Percentiles rank a stretch among this genome's conserved stretches.
Conservation (phyloP, 129 eudicot genomes). For the Artemisia annua region DNA sequence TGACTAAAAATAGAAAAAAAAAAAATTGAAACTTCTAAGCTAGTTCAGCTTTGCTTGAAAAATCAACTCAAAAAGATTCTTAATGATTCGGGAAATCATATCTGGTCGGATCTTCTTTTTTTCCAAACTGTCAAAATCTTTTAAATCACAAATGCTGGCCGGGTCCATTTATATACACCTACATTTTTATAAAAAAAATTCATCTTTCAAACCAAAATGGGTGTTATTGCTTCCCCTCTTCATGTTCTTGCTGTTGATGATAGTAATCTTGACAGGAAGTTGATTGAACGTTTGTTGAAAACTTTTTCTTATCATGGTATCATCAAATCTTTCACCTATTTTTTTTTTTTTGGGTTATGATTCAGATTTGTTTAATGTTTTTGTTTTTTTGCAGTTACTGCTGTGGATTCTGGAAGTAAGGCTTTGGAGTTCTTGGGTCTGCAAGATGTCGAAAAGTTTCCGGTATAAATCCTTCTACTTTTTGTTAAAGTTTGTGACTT, state of each 20-base stretch:
- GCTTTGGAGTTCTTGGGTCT: slow-evolving; percentile 72
- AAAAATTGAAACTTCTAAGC: slow-evolving; percentile 8
- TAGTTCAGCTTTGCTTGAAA: slow-evolving; percentile 33
- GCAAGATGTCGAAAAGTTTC: slow-evolving; percentile 47
- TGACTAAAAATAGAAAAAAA: neutral
- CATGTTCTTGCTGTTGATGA: slow-evolving; percentile 88
- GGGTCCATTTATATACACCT: slow-evolving; percentile 30
- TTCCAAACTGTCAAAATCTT: slow-evolving; percentile 67
- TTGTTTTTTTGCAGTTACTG: slow-evolving; percentile 52
- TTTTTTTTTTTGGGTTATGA: neutral
- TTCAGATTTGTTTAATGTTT: neutral
- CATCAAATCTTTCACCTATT: too few species aligned
- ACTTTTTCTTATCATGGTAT: slow-evolving; percentile 75
- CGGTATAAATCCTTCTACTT: slow-evolving; percentile 29
- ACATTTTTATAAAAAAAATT: neutral
- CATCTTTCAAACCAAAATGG: slow-evolving; percentile 38
- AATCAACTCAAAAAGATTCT: slow-evolving; percentile 46
- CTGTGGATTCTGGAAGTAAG: slow-evolving; percentile 73
- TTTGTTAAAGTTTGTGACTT: slow-evolving; percentile 6
- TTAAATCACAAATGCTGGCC: neutral
- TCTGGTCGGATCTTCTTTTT: slow-evolving; percentile 57
- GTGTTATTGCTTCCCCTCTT: slow-evolving; percentile 39
- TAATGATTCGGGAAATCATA: slow-evolving; percentile 54
- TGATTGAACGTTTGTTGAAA: slow-evolving; percentile 67
- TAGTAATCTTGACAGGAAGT: slow-evolving; percentile 61